Percentiles rank a stretch among this genome's conserved stretches.
Conservation (phyloP, 2,329 filamentous ascomycete species). For the Neurospora crassa region DNA sequence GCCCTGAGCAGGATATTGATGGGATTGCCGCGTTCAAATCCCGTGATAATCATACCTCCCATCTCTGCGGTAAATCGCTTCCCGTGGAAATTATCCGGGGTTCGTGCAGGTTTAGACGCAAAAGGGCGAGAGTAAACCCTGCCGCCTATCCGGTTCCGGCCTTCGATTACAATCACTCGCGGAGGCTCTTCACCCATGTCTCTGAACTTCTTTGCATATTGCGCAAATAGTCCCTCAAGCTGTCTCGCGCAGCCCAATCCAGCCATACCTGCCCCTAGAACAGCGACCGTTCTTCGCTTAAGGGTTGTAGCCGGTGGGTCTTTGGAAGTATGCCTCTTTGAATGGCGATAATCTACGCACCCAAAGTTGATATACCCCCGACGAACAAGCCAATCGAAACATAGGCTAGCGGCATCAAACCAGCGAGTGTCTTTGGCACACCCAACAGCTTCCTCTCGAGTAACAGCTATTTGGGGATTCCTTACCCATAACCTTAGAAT, state of each 20-base stretch:
- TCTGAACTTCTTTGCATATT: conserved; percentile 62
- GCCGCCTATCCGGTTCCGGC: conserved; percentile 77
- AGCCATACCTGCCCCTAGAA: conserved; percentile 91
- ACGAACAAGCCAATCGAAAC: conserved; percentile 85
- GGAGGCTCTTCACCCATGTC: conserved; percentile 59
- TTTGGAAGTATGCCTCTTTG: conserved; percentile 32
- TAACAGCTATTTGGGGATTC: conserved; percentile 75
- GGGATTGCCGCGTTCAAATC: conserved; percentile 91
- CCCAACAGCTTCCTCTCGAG: conserved; percentile 76
- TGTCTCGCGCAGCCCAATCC: conserved; percentile 89
- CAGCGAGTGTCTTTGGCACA: conserved; percentile 81
- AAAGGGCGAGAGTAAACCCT: conserved; percentile 79
- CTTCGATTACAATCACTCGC: conserved; percentile 74
- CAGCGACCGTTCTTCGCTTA: conserved; percentile 64
- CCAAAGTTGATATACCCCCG: conserved; percentile 96
- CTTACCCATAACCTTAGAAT: conserved; percentile 84
- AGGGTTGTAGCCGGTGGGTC: conserved; percentile 17
- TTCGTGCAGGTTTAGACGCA: conserved; percentile 45
- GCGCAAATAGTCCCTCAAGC: conserved; percentile 73
- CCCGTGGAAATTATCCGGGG: conserved; percentile 42
- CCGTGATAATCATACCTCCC: conserved; percentile 96
- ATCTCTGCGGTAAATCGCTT: conserved; percentile 79
- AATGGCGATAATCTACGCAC: conserved; percentile 63
- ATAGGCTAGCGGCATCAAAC: conserved; percentile 80
- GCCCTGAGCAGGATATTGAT: conserved; percentile 84